These are phyloP conservation scores for Mortierella sp. DNA, from an alignment of 371 early-diverging fungal species.

Conservation along the genomic window DNA sequence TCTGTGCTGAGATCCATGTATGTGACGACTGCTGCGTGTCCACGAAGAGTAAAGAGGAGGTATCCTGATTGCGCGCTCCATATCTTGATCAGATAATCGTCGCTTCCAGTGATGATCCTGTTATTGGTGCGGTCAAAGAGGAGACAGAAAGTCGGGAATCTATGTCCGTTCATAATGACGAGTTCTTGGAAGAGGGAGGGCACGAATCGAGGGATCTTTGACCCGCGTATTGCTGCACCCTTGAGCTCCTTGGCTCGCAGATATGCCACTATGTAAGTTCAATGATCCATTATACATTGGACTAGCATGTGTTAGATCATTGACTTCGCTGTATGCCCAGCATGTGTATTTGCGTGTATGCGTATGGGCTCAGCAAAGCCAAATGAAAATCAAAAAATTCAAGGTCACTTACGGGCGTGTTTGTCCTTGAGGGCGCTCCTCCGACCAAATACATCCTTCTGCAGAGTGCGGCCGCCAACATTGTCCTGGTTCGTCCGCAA, in stretches of 20 bases:
- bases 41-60: conserved; percentile 85
- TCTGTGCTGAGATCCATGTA: conserved; percentile 87
- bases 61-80: conserved; percentile 90
- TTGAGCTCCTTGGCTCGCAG: conserved; percentile 58
- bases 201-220: conserved; percentile 35
- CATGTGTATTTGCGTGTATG: neutral
- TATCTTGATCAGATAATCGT: conserved; percentile 89
- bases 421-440: conserved; percentile 18
- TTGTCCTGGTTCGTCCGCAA: conserved; percentile 29
- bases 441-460: conserved; percentile 23
- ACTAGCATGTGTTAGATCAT: neutral
- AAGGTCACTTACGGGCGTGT: conserved; percentile 26
- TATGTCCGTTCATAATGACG: conserved; percentile 82
- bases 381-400: neutral
- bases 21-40: conserved; percentile 84
- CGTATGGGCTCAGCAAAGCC: neutral
- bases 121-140: conserved; percentile 82
- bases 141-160: conserved; percentile 79
- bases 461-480: conserved; percentile 16
- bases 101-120: conserved; percentile 86
- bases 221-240: conserved; percentile 8
- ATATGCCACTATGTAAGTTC: conserved; percentile 17
- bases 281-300: neutral
- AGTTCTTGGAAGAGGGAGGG: conserved; percentile 61
- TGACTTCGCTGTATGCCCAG: neutral